These are phyloP conservation scores for Spizellomyces sp. DNA, from an alignment of 192 early-diverging fungal species.

Conservation along the genomic window DNA sequence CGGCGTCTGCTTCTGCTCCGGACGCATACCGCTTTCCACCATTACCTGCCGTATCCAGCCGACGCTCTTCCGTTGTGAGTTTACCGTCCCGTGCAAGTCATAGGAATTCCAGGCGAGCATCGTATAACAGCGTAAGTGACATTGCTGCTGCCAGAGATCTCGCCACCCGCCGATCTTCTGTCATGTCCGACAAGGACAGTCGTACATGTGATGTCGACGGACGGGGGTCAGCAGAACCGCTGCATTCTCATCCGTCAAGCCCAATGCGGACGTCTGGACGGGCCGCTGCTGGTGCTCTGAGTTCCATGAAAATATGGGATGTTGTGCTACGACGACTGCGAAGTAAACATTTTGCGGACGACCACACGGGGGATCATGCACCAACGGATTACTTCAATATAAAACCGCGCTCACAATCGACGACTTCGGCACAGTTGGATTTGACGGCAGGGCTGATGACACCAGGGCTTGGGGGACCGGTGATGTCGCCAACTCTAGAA, in stretches of 20 bases:
- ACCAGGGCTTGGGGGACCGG: conserved; percentile 3
- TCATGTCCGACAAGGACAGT: not conserved
- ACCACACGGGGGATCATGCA: not conserved
- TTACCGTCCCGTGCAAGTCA: conserved; percentile 13
- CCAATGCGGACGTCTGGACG: not conserved
- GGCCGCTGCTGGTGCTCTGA: not conserved
- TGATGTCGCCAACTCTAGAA: conserved; percentile 21
- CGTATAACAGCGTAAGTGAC: not conserved
- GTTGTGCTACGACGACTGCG: conserved; percentile 6
- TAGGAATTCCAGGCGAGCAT: conserved; percentile 11
- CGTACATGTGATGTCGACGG: not conserved
- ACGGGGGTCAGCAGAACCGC: not conserved
- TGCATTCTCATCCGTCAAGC: conserved; percentile 1
- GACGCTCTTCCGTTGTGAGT: conserved; percentile 20
- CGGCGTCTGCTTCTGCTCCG: not conserved
- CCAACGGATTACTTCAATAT: too few relatives aligned
- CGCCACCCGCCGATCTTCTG: not conserved
- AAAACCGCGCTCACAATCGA: too few relatives aligned
- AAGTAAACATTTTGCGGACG: not conserved
- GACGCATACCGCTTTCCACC: conserved; percentile 24
- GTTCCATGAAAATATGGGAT: conserved; percentile 15
- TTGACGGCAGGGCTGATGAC: not conserved
- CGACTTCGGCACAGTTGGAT: not conserved
- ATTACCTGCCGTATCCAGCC: conserved; percentile 1
- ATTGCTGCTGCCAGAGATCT: not conserved